Evolutionary conservation across 768 basidiomycete species (phyloP), one percentile per base, ranked within the genome.

Genomic region (Suillus discolor): DNA sequence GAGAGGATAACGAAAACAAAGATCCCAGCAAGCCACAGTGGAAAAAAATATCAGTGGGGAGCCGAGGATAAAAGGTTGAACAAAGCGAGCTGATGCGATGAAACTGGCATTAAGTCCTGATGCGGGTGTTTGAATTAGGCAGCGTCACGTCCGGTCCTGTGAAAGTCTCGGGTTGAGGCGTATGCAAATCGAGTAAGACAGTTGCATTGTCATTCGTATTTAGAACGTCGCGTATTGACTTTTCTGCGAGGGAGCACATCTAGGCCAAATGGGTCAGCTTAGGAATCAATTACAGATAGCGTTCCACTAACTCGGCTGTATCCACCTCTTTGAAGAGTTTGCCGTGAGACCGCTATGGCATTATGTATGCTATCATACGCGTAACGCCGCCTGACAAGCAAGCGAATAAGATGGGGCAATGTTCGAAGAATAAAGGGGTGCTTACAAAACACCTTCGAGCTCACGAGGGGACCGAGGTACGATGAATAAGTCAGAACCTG

Each of bases 341-440:
- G 85, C 54, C 88, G 88, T 70, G 89, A 88, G 65, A 83, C 84
- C 20, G 92, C 81, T 72, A 94, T 91, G 11, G 86, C 85, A 72
- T 93, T 94, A 75, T 94, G 93, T 63, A 94, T 91, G 13, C 88
- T 86, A 68, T 93, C 92, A 71, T 91, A 87, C 0, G 89, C 85
- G 71, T 93, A 93, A 72, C 91, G 83, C 64, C 87, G 83, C 65
- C 92, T 93, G 73, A 63, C 23, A 36, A 41, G 42, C 55, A 45
- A 67, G 60, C 70, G 9, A 70, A 69, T 63, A 31, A 20, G 54
- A 12, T 63, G 23, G n/a, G 9, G 39, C 57, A 11, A 39, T 47
- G 59, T 28, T 53, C 38, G 36, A 60, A 34, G 28, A 62, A 51
- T 54, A 44, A 39, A 39, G 11, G 15, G 8, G 23, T 62, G 81